Conservation (phyloP, 2,329 filamentous ascomycete genomes). For the Coniochaeta pulveracea region DNA sequence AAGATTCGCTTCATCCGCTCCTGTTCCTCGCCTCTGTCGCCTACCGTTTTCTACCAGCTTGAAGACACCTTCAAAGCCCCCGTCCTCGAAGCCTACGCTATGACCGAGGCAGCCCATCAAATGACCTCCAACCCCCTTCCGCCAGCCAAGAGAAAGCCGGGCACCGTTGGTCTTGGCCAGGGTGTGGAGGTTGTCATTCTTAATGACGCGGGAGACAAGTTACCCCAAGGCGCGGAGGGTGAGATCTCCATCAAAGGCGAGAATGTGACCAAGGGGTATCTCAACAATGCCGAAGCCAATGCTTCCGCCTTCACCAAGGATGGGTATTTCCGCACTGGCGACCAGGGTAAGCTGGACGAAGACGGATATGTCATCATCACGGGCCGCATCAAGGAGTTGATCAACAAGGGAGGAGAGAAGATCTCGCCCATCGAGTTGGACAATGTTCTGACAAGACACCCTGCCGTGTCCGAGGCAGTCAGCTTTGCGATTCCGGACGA, state of each 20-base stretch:
- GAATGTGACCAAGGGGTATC: slow-evolving; percentile 76
- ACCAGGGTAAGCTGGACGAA: slow-evolving; percentile 70
- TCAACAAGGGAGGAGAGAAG: slow-evolving; percentile 85
- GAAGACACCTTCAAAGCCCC: slow-evolving; percentile 67
- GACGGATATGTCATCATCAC: slow-evolving; percentile 81
- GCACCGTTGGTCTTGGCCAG: slow-evolving; percentile 72
- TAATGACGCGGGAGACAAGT: slow-evolving; percentile 54
- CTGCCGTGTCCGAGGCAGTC: slow-evolving; percentile 65
- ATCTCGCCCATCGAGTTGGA: slow-evolving; percentile 83
- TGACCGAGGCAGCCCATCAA: slow-evolving; percentile 83
- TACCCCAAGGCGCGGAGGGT: slow-evolving; percentile 58
- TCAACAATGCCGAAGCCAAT: slow-evolving; percentile 75
- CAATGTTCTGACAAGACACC: slow-evolving; percentile 66
- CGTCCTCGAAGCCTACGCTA: slow-evolving; percentile 82
- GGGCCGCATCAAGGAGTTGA: slow-evolving; percentile 86
- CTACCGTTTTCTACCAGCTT: slow-evolving; percentile 69
- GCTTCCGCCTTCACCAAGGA: slow-evolving; percentile 57
- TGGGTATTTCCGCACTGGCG: slow-evolving; percentile 82
- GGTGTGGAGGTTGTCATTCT: slow-evolving; percentile 75
- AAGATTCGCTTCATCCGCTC: slow-evolving; percentile 78
- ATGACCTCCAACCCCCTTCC: slow-evolving; percentile 72
- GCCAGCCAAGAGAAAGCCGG: slow-evolving; percentile 62
- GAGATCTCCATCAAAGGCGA: slow-evolving; percentile 76
- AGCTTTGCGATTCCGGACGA: slow-evolving; percentile 77
- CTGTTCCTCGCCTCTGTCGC: slow-evolving; percentile 74